Conservation (phyloP, 306 rosid genomes). For the Arachis stenosperma region DNA sequence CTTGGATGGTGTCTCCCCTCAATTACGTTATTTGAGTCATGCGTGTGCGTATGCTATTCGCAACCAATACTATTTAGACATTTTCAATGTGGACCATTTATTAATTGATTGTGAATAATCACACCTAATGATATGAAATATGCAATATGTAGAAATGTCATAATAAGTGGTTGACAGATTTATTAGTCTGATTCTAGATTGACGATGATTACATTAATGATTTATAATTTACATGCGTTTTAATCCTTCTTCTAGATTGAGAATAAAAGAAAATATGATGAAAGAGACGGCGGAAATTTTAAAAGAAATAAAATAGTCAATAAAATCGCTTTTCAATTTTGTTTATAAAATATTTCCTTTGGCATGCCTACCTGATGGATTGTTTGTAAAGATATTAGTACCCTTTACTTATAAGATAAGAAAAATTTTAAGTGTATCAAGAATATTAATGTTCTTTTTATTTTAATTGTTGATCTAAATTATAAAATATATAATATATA, state of each 20-base stretch:
- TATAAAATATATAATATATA: no score
- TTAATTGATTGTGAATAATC: slow-evolving; percentile 11
- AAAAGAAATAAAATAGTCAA: not conserved
- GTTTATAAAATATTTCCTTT: no score
- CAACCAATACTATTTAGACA: slow-evolving; percentile 14
- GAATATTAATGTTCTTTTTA: no score
- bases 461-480: no score
- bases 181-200: not conserved
- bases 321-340: not conserved
- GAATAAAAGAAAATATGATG: not conserved
- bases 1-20: slow-evolving; percentile 24
- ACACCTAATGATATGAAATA: not conserved
- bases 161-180: not conserved
- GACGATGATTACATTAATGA: not conserved
- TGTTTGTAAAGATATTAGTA: no score
- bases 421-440: no score
- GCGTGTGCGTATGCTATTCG: slow-evolving; percentile 17
- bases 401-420: no score
- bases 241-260: not conserved
- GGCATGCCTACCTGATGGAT: no score
- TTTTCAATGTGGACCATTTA: slow-evolving; percentile 7
- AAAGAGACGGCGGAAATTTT: not conserved
- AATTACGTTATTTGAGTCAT: not conserved
- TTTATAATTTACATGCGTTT: not conserved
- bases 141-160: not conserved